Conservation (phyloP, 345 rosid species). For the Gossypioides kirkii region DNA sequence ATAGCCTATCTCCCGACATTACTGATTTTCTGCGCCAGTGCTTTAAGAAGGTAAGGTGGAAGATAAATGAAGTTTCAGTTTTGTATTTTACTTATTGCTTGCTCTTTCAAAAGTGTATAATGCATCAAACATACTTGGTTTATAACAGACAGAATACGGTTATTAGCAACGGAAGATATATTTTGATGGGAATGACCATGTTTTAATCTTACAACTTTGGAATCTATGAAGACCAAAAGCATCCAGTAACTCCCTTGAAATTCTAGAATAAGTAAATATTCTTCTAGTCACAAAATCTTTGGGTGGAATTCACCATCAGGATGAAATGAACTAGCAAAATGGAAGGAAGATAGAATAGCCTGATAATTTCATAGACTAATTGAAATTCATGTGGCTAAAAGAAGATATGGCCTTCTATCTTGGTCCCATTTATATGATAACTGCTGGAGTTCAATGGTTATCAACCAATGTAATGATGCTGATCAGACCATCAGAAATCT, state of each 20-base stretch:
- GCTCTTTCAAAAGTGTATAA: neutral
- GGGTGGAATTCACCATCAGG: neutral
- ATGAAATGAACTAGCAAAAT: neutral
- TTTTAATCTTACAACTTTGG: neutral
- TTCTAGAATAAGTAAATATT: neutral
- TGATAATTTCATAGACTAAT: neutral
- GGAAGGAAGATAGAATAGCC: neutral
- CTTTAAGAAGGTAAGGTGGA: constrained; percentile 77
- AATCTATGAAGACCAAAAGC: neutral
- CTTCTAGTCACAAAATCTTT: neutral
- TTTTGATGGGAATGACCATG: neutral
- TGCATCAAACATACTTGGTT: neutral
- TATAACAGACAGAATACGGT: neutral
- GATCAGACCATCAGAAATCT: neutral
- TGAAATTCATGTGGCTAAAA: neutral
- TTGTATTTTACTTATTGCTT: neutral
- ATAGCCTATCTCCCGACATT: constrained; percentile 88
- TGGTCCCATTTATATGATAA: neutral
- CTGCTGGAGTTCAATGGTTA: neutral
- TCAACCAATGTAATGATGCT: neutral
- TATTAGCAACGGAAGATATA: neutral
- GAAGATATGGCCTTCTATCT: neutral
- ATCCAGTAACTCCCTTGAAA: neutral
- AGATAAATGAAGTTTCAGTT: neutral
- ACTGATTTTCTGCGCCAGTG: constrained; percentile 93